A percentile compares a stretch with the other conserved stretches of the same genome.
Conservation (phyloP, 768 basidiomycete genomes). For the Boletus subcaerulescens region DNA sequence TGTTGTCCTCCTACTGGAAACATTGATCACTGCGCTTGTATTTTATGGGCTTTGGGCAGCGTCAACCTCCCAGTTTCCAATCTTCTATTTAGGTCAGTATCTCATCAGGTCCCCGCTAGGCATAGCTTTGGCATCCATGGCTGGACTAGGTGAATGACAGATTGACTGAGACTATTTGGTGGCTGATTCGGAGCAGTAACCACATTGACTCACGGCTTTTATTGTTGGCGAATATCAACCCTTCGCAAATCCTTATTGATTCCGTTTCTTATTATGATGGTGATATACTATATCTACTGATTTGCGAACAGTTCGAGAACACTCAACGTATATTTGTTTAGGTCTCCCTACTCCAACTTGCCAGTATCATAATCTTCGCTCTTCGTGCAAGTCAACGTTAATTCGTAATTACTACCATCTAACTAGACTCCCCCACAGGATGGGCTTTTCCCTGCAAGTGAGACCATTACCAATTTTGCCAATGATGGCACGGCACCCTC, state of each 20-base stretch:
- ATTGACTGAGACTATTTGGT: background rate
- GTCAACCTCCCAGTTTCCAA: no score
- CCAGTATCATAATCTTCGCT: conserved; percentile 9
- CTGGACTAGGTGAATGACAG: conserved; percentile 18
- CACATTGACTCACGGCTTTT: conserved; percentile 18
- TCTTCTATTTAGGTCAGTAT: no score
- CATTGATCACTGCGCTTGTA: conserved; percentile 3
- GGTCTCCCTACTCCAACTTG: conserved; percentile 24
- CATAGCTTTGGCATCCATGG: background rate
- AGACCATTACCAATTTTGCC: no score
- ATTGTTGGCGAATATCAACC: conserved; percentile 21
- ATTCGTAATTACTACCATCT: background rate
- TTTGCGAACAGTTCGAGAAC: background rate
- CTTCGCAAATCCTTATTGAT: conserved; percentile 2
- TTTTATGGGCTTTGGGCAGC: conserved; percentile 12
- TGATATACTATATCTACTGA: background rate
- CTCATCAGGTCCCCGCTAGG: no score
- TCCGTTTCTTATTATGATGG: conserved; percentile 14
- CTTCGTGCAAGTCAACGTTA: background rate
- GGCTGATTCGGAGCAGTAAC: conserved; percentile 7
- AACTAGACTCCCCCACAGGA: background rate
- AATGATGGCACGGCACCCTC: no score
- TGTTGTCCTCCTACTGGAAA: conserved; percentile 15
- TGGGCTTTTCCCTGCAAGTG: background rate
- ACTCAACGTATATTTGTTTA: background rate